Evolutionary conservation across 2,329 filamentous ascomycete species (phyloP).

Genomic region (Neofusicoccum sp.): DNA sequence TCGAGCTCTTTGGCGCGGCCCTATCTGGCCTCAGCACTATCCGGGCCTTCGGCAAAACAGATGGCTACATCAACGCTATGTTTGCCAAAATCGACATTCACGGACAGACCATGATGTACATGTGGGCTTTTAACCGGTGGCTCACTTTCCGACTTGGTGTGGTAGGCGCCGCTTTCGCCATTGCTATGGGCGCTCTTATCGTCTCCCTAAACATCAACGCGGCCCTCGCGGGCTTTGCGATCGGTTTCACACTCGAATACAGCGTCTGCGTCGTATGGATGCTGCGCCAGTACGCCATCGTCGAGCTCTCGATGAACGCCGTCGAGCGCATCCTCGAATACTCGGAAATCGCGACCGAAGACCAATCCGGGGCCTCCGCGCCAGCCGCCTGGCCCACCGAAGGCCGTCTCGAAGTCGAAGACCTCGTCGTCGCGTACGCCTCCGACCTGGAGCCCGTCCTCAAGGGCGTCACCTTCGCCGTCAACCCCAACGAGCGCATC

Average conservation of each 20-base stretch:
- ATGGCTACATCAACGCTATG: constrained; percentile 63
- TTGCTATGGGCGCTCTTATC: constrained; percentile 63
- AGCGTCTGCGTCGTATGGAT: constrained; percentile 62
- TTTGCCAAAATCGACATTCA: constrained; percentile 67
- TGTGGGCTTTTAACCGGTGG: constrained; percentile 75
- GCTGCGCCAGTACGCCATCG: constrained; percentile 64
- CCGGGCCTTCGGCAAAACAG: constrained; percentile 68
- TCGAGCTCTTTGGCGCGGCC: constrained; percentile 74
- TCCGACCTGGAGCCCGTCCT: constrained; percentile 68
- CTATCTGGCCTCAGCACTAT: constrained; percentile 73
- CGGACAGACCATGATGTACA: constrained; percentile 62
- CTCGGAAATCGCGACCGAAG: constrained; percentile 60
- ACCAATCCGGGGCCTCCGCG: constrained; percentile 51
- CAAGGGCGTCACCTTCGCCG: constrained; percentile 65
- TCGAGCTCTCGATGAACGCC: constrained; percentile 75
- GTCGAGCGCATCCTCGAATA: constrained; percentile 76
- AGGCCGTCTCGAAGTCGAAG: constrained; percentile 69
- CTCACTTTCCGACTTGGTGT: constrained; percentile 70
- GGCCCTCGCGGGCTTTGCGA: constrained; percentile 70
- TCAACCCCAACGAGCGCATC: constrained; percentile 66
- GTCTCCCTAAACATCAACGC: constrained; percentile 64
- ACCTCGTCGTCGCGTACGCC: constrained; percentile 71
- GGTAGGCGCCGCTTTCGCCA: constrained; percentile 67
- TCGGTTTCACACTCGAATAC: constrained; percentile 72
- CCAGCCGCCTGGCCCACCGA: constrained; percentile 74